Evolutionary conservation across 1,139 yeast species (phyloP).

Genomic region (Saccharomycopsis hybrid): DNA sequence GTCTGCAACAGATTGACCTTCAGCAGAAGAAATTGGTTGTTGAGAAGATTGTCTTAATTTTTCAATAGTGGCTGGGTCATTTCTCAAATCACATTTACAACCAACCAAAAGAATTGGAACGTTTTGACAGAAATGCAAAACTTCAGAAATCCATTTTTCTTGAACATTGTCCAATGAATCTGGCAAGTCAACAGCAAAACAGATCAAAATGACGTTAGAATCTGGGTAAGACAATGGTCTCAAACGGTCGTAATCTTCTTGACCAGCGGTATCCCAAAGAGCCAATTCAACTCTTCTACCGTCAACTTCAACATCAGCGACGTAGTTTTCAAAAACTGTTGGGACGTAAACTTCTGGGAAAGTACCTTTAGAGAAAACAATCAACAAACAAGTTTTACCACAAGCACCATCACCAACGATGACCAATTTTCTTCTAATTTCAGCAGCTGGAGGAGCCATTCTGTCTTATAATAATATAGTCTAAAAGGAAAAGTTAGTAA

Average conservation of each 20-base stretch:
- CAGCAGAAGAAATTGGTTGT: slow-evolving; percentile 71
- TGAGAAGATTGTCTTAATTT: slow-evolving; percentile 69
- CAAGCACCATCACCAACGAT: slow-evolving; percentile 89
- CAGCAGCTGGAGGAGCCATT: slow-evolving; percentile 20
- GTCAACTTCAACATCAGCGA: slow-evolving; percentile 91
- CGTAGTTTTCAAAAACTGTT: slow-evolving; percentile 93
- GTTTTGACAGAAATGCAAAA: slow-evolving; percentile 90
- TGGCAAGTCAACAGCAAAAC: slow-evolving; percentile 89
- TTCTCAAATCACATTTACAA: slow-evolving; percentile 85
- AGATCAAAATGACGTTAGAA: slow-evolving; percentile 85
- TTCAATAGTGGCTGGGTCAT: slow-evolving; percentile 73
- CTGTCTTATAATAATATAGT: background rate
- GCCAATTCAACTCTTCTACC: slow-evolving; percentile 95
- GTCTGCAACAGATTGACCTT: slow-evolving; percentile 82
- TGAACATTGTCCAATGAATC: slow-evolving; percentile 91
- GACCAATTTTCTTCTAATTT: slow-evolving; percentile 47
- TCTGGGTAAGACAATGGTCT: slow-evolving; percentile 94
- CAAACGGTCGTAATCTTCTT: slow-evolving; percentile 94
- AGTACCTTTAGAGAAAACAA: slow-evolving; percentile 90
- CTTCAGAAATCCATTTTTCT: slow-evolving; percentile 96
- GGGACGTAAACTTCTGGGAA: slow-evolving; percentile 97
- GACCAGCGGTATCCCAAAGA: slow-evolving; percentile 98
- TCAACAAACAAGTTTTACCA: slow-evolving; percentile 80
- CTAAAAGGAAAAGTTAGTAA: too few species aligned
- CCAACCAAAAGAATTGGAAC: slow-evolving; percentile 93